phyloP scores from a whole-genome alignment of 805 yeast species.

The Candida succiphila region DNA sequence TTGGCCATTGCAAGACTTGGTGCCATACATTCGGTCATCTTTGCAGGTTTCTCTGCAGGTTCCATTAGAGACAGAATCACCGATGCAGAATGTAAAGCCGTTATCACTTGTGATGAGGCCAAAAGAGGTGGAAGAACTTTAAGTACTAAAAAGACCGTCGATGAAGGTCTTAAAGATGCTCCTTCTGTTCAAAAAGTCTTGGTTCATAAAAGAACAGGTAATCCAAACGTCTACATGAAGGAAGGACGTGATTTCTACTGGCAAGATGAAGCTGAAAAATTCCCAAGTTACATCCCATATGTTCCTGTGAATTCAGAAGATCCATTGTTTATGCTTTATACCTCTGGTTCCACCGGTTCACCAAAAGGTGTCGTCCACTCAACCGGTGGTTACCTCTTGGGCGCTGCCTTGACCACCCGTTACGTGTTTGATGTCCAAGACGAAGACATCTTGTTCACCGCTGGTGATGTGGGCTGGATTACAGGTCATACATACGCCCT shows the following conservation, averaged over 20 bases:
- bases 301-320: slow-evolving; percentile 85
- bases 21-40: slow-evolving; percentile 91
- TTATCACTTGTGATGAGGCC: slow-evolving; percentile 92
- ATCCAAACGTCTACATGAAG: slow-evolving; percentile 58
- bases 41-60: slow-evolving; percentile 94
- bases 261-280: slow-evolving; percentile 81
- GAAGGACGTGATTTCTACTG: slow-evolving; percentile 88
- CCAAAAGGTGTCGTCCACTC: slow-evolving; percentile 97
- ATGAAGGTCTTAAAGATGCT: slow-evolving; percentile 77
- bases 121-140: slow-evolving; percentile 93
- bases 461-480: slow-evolving; percentile 99
- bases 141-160: slow-evolving; percentile 88
- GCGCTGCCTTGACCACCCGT: slow-evolving; percentile 85
- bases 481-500: slow-evolving; percentile 96
- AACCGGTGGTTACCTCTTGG: slow-evolving; percentile 90
- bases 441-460: slow-evolving; percentile 85
- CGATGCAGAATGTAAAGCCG: slow-evolving; percentile 78
- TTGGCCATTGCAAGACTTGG: slow-evolving; percentile 90
- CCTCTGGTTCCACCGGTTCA: slow-evolving; percentile 97
- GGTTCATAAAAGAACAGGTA: slow-evolving; percentile 84
- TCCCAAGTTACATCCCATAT: slow-evolving; percentile 80
- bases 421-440: slow-evolving; percentile 90
- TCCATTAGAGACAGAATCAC: slow-evolving; percentile 84
- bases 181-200: slow-evolving; percentile 73
- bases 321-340: slow-evolving; percentile 89